These are phyloP conservation scores for Santalum album DNA, from an alignment of 164 flowering plant genomes.

Conservation along the genomic window DNA sequence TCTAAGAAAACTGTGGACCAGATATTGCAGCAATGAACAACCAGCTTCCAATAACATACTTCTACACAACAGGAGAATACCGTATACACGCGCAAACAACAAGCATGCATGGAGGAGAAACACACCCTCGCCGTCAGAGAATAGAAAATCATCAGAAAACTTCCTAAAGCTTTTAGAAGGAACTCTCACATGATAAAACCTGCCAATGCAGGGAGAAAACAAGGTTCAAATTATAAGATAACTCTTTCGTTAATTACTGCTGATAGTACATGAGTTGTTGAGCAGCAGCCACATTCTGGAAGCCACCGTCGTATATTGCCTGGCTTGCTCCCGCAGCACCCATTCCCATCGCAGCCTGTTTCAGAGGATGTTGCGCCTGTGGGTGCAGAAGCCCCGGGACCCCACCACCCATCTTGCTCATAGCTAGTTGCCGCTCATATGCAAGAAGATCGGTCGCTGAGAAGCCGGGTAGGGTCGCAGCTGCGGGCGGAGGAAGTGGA, in stretches of 20 bases:
- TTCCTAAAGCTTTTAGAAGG: no score
- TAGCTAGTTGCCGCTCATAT: slow-evolving; percentile 81
- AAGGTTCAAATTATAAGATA: neutral
- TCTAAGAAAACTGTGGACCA: no score
- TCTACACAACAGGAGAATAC: no score
- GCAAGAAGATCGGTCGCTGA: slow-evolving; percentile 66
- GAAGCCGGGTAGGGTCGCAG: slow-evolving; percentile 56
- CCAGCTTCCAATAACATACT: no score
- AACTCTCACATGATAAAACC: slow-evolving; percentile 10
- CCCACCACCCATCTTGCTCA: slow-evolving; percentile 85
- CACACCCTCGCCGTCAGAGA: no score
- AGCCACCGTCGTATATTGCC: slow-evolving; percentile 71
- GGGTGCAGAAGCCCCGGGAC: slow-evolving; percentile 63
- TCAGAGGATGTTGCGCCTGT: slow-evolving; percentile 61
- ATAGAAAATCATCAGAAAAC: no score
- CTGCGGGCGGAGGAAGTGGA: slow-evolving; percentile 92
- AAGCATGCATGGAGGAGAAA: no score
- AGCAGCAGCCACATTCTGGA: slow-evolving; percentile 64
- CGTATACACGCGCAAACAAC: no score
- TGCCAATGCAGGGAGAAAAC: slow-evolving; percentile 9
- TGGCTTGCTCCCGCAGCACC: slow-evolving; percentile 67
- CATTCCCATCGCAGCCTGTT: slow-evolving; percentile 58
- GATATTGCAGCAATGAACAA: no score
- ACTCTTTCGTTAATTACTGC: slow-evolving; percentile 7
- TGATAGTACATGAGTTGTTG: slow-evolving; percentile 94